Evolutionary conservation across 2,329 filamentous ascomycete species (phyloP), one percentile per base, ranked within the genome.

Genomic region (Cordyceps cicadae): DNA sequence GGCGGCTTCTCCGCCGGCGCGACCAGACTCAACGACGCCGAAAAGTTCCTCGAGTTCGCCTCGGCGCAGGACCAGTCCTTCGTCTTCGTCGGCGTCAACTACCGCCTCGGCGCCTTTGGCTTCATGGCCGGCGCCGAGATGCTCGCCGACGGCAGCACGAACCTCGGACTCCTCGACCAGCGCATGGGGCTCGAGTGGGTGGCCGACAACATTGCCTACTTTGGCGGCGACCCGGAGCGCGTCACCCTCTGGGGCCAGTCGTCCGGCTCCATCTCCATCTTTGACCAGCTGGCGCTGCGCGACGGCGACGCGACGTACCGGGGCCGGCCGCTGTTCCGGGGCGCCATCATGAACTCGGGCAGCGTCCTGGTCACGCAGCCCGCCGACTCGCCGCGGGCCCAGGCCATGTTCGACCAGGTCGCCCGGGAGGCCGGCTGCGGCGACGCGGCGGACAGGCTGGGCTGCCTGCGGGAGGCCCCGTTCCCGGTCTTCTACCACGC

Each of bases 191-290:
- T 88, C 24, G 67, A 87, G 63, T 88, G 86, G 86, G 77, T 86
- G 0, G 79, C 82, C 3, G 82, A 86, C 62, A 86, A 88, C 65
- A 87, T 88, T 62, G 80, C 75, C 0, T 74, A 79, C 1, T 89
- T 89, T 68, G 87, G 87, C 2, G 87, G 87, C 2, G 85, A 89
- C 65, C 82, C 85, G 0, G 71, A 74, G 3, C 84, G 83, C 64
- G 84, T 88, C 6, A 87, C 84, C 0, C 83, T 88, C 55, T 87
- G 81, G 81, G 86, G 86, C 3, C 81, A 87, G 68, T 79, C 76
- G 0, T 80, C 82, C 0, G 82, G 82, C 1, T 71, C 79, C 1
- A 86, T 87, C 58, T 86, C 83, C 0, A 83, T 85, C 1, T 77
- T 83, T 55, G 80, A 87, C 64, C 86, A 88, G 57, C 84, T 86